Evolutionary conservation across 305 asterid genomes (phyloP), one percentile per base, ranked within the genome.

Genomic region (Salvia sclarea): DNA sequence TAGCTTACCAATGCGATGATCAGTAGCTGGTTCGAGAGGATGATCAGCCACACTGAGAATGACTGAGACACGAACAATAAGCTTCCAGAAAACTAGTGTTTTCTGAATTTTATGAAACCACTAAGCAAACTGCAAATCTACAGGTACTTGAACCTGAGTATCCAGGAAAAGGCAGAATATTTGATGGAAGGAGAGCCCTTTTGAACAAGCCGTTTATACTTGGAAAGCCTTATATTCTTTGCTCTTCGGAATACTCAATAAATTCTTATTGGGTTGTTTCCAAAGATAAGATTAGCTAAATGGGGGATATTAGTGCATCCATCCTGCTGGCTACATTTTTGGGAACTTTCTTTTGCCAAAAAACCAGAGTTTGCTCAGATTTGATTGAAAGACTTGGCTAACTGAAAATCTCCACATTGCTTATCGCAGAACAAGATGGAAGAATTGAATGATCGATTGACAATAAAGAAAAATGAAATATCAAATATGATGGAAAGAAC

Each of bases 401-500:
- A 69, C 73, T 73, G 71, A 61, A 25, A 52, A 43, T 44, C 28
- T 45, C 45, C 44, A 11, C 50, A 75, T 77, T 69, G 61, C 78
- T 57, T 80, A 53, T 58, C 78, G 73, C 97, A 93, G 98, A 48
- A 31, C 68, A 83, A 78, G 84, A 72, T 84, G 78, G 91, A 76
- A 62, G 87, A 82, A 68, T 77, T 89, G 82, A 70, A 61, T 20
- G 83, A 80, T 64, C 81, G 43, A 76, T 68, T 94, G 71, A 71
- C 81, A 47, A 77, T 80, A 78, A 94, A 86, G 88, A 91, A 79
- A 78, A 45, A 76, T 69, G 82, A 80, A 62, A 79, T 83, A 79
- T 80, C 84, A 68, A 74, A 55, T 71, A 78, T 89, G 84, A 66
- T 83, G 84, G 96, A 82, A 41, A 86, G 65, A 78, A 79, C 99